Base-by-base conservation (phyloP, 164 flowering plant genomes). In the Euptelea pleiosperma region DNA sequence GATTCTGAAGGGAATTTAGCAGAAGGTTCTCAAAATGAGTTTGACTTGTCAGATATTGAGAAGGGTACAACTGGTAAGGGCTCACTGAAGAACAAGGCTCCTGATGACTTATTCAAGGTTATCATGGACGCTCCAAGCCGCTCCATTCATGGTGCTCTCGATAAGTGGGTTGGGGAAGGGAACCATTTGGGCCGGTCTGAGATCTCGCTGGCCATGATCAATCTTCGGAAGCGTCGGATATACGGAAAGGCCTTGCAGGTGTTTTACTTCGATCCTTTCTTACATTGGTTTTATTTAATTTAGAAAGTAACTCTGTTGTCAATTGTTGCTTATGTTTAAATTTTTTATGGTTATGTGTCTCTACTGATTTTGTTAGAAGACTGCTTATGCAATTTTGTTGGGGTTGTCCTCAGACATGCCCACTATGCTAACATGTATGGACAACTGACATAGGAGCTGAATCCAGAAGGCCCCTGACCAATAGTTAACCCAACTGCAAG, bases 231-330 rank as follows among this genome's bases (percentile, higher is more conserved):
- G 48, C 77, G 83, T 24, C 63, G 61, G 24, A 56, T 79, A 72
- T 85, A 35, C 68, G 69, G 54, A 19, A 89, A 62, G 75, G 98
- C 98, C 24, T 73, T 92, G 74, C 85, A 91, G 98, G 98, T 91
- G 4, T 53, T 28, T 63, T 35, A 0, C 33, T 5, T 55, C 11
- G 18, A 49, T 37, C 34, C 41, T 18, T 31, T 40, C 33, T n/a
- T 8, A 18, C 15, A 16, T 14, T 3, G 21, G 12, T 33, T 54
- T 36, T 36, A 8, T 28, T 14, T 50, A 14, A 8, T 50, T 25
- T 28, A 29, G 9, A 36, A 30, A n/a, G 22, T 6, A 30, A 42
- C 8, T 48, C 25, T 6, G 15, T 22, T 19, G 28, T 48, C 5
- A 6, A 4, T 2, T n/a, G 9, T 4, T 1, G 19, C 49, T 3